Evolutionary conservation across 164 flowering plant genomes (phyloP), one percentile per base, ranked within the genome.

Genomic region (Platanus orientalis): DNA sequence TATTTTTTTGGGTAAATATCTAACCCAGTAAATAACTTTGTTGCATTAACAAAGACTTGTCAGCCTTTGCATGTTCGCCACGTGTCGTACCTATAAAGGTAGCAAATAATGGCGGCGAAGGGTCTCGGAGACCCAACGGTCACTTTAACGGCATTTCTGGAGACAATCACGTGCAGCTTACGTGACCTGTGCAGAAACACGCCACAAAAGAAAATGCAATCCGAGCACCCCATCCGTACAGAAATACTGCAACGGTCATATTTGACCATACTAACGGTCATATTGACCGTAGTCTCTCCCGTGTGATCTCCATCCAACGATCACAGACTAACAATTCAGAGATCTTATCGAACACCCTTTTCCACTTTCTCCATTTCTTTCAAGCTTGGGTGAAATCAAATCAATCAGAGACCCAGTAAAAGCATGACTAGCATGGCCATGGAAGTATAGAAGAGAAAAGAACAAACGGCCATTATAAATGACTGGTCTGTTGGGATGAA

Each of bases 251-350:
- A 80, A 80, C 83, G 83, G 83, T 75, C 72, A 71, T 54, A 57
- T 70, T 9, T 27, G 17, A 3, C 12, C 61, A 14, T 19, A n/a
- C n/a, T n/a, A n/a, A n/a, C n/a, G n/a, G n/a, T n/a, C n/a, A n/a
- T n/a, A n/a, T n/a, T n/a, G n/a, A n/a, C n/a, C n/a, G n/a, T n/a
- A n/a, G n/a, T 66, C 74, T 67, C 68, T 24, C 42, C 78, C 88
- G 65, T 79, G 64, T 0, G 82, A 82, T 85, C 30, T n/a, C 40
- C 55, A 80, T 83, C 88, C 69, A 55, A 77, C 81, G 85, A 76
- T 53, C 74, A 24, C 12, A 20, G 59, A 39, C 30, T 24, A 14
- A 69, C n/a, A 23, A 26, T 61, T 34, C 69, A 40, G 45, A 42
- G 51, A 47, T 21, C 67, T 60, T 65, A 67, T 63, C 48, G 56